Conservation (phyloP, 1,284 basidiomycete species). For the Inonotus obliquus region DNA sequence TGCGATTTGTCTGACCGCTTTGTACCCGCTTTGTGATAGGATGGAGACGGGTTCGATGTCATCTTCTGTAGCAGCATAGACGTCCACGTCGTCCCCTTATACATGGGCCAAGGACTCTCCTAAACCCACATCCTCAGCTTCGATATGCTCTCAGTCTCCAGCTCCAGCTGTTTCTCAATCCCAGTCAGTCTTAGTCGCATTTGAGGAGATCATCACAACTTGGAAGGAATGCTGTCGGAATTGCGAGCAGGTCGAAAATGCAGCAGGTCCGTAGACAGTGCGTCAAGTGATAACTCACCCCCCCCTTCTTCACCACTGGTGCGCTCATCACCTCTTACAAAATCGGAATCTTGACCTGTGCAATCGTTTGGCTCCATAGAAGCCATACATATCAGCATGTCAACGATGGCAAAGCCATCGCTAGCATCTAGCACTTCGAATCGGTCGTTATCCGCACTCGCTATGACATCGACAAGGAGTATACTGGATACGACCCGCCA, state of each 20-base stretch:
- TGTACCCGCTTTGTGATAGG: constrained; percentile 36
- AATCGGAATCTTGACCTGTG: constrained; percentile 18
- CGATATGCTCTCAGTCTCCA: constrained; percentile 72
- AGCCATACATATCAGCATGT: constrained; percentile 27
- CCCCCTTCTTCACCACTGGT: constrained; percentile 69
- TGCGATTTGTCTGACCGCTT: constrained; percentile 16
- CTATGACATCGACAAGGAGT: constrained; percentile 28
- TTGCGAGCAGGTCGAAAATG: constrained; percentile 42
- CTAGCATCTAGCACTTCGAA: constrained; percentile 29
- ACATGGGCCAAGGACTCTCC: constrained; percentile 83
- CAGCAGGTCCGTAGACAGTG: constrained; percentile 52
- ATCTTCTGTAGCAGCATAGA: constrained; percentile 53
- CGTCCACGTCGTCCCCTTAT: constrained; percentile 61
- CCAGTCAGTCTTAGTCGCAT: constrained; percentile 51
- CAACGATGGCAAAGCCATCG: constrained; percentile 32
- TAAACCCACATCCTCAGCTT: constrained; percentile 47
- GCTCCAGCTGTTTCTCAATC: constrained; percentile 43
- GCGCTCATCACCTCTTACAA: constrained; percentile 39
- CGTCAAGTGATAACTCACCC: constrained; percentile 39
- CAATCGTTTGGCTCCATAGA: constrained; percentile 24
- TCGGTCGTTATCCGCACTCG: constrained; percentile 27
- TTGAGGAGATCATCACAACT: constrained; percentile 68
- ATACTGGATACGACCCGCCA: constrained; percentile 25
- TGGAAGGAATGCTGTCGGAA: constrained; percentile 63
- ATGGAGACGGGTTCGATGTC: constrained; percentile 82